Evolutionary conservation across 106 monocot genomes (phyloP).

Genomic region (Alisma plantagoaquatica): DNA sequence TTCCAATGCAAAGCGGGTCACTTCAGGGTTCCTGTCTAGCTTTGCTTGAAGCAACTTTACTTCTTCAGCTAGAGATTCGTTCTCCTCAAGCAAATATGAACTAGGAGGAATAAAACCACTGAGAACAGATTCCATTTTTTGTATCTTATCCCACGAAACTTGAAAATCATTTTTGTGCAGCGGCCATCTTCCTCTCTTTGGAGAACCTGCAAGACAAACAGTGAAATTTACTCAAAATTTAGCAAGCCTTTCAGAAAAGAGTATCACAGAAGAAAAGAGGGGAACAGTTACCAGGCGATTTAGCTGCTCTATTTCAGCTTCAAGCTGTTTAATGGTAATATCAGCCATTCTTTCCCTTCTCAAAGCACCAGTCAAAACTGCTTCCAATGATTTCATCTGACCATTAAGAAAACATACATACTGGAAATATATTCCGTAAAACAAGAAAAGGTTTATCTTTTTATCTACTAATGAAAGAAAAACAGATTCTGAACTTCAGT

Average conservation of each 20-base stretch:
- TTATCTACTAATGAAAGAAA: no score
- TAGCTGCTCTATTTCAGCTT: constrained; percentile 85
- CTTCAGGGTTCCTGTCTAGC: constrained; percentile 81
- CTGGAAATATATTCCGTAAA: background rate
- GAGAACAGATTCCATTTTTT: constrained; percentile 55
- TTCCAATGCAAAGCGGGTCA: constrained; percentile 88
- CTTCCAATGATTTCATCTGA: constrained; percentile 74
- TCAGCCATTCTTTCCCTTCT: constrained; percentile 83
- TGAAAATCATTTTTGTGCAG: constrained; percentile 80
- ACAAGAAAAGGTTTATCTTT: no score
- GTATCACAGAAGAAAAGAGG: no score
- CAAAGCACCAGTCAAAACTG: constrained; percentile 59
- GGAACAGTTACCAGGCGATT: constrained; percentile 53
- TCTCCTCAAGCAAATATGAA: constrained; percentile 57
- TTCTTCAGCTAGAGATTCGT: constrained; percentile 37
- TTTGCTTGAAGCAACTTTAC: constrained; percentile 39
- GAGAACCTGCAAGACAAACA: constrained; percentile 61
- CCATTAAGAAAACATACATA: no score
- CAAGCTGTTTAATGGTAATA: constrained; percentile 52
- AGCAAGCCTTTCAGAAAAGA: no score
- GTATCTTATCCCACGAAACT: constrained; percentile 91
- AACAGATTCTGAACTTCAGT: no score
- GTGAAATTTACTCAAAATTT: no score
- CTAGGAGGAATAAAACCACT: constrained; percentile 36
- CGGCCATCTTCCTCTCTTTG: constrained; percentile 83